Base-by-base conservation (phyloP, 148 eudicot genomes). In the Rhododendron williamsianum region DNA sequence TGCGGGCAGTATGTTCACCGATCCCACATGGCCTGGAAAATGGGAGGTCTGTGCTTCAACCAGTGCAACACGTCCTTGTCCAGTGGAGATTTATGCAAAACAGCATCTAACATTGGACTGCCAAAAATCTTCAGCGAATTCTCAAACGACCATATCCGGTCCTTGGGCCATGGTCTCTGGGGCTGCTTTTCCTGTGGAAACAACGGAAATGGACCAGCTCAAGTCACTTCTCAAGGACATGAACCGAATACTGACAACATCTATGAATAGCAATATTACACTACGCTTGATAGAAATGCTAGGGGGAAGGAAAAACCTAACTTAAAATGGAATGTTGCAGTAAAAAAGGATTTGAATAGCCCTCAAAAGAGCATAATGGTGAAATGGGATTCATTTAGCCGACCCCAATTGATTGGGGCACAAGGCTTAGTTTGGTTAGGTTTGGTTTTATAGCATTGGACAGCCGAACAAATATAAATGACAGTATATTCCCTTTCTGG, bases 81-180 rank as follows among this genome's bases (percentile, higher is more conserved):
- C 38, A 97, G 69, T 5, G 94, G 84, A 45, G 91, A 71, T 27
- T 93, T 90, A 77, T 90, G 84, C 88, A 95, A 78, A 52, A 94
- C 93, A 46, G 95, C 92, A 85, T 97, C 99, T 71, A 97, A 84
- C 99, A 97, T 95, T 18, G 99, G 99, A 88, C 96, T 97, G 79
- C 98, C 99, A 56, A 97, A 88, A 77, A 92, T 16, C 88, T 90
- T 94, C 23, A 89, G 86, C 33, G 88, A 86, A 82, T 84, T 90
- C 90, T 92, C 90, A 85, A 94, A 97, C 9, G 93, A 92, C 99
- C 98, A 97, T 80, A 97, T 97, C 51, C 91, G 89, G 80, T 95
- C 95, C 81, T 90, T 92, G 2, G 98, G 99, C 99, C 99, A 97
- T 16, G 95, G 86, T 86, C 93, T 93, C 89, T 97, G 99, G 18